Evolutionary conservation across 495 filamentous ascomycete genomes (phyloP).

Genomic region (Xylaria cubensis): DNA sequence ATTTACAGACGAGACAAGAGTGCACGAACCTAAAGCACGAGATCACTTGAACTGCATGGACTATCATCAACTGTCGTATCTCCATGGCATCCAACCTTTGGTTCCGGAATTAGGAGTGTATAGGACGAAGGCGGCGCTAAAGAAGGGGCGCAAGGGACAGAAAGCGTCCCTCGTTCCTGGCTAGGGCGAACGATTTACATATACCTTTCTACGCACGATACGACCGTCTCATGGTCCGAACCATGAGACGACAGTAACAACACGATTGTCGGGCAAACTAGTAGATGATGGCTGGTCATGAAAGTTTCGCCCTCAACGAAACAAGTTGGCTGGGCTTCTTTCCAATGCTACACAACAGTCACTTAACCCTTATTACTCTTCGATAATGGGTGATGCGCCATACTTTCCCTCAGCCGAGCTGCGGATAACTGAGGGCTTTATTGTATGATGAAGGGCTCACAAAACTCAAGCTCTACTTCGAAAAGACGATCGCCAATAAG

Average conservation of each 20-base stretch:
- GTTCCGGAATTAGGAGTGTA: not conserved
- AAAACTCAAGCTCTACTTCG: not conserved
- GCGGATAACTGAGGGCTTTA: not conserved
- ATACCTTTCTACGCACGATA: constrained; percentile 3
- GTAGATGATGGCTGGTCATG: not conserved
- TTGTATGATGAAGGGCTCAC: constrained; percentile 10
- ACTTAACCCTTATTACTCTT: not conserved
- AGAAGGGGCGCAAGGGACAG: not conserved
- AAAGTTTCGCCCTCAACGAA: not conserved
- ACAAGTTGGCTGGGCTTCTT: not conserved
- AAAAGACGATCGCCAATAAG: not conserved
- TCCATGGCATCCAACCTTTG: not conserved
- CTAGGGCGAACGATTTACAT: not conserved
- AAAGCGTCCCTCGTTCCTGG: not conserved
- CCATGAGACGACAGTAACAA: not conserved
- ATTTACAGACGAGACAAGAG: not conserved
- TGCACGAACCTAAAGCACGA: not conserved
- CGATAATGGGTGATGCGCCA: not conserved
- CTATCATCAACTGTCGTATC: not conserved
- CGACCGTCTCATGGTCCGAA: not conserved
- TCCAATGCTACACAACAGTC: not conserved
- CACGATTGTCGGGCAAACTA: not conserved
- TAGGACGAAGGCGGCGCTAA: not conserved
- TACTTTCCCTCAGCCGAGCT: not conserved
- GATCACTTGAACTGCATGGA: not conserved